Percentiles rank a stretch among this genome's conserved stretches.
Evolutionary conservation across 441 rosid species (phyloP).

Genomic region (Geranium incanum): DNA sequence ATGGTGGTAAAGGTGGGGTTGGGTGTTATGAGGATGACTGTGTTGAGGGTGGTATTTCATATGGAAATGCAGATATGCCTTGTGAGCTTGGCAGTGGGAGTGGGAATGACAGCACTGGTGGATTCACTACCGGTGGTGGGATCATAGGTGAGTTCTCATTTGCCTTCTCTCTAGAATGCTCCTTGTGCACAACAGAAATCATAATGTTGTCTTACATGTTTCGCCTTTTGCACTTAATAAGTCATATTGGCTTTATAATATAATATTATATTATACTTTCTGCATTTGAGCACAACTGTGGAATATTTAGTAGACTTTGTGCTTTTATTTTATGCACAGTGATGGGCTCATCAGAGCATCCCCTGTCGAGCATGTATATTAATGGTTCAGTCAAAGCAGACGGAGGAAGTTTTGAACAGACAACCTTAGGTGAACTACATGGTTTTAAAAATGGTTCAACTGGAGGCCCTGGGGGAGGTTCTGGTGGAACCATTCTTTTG

Average conservation of each 20-base stretch:
- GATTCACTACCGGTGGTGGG: conserved; percentile 91
- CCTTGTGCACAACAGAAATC: conserved; percentile 1
- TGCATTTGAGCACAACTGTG: neutral
- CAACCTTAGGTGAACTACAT: conserved; percentile 20
- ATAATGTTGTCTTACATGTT: neutral
- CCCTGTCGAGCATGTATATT: conserved; percentile 69
- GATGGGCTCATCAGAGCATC: conserved; percentile 94
- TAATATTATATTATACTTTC: neutral
- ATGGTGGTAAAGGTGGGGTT: conserved; percentile 93
- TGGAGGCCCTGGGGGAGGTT: conserved; percentile 86
- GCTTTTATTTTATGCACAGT: conserved; percentile 38
- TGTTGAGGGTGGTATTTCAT: conserved; percentile 68
- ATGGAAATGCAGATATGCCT: conserved; percentile 83
- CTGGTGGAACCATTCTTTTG: conserved; percentile 90
- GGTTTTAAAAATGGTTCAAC: conserved; percentile 27
- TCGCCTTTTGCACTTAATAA: neutral
- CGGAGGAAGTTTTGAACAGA: conserved; percentile 56
- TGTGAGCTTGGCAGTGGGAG: conserved; percentile 99
- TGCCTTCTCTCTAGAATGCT: neutral
- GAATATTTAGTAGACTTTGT: neutral
- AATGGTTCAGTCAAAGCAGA: conserved; percentile 77
- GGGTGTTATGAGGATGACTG: conserved; percentile 61
- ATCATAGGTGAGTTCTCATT: conserved; percentile 56
- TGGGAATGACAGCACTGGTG: conserved; percentile 58
- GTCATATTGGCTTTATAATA: neutral